phyloP scores from a whole-genome alignment of 1,284 basidiomycete species.

The Agaricales sp. region DNA sequence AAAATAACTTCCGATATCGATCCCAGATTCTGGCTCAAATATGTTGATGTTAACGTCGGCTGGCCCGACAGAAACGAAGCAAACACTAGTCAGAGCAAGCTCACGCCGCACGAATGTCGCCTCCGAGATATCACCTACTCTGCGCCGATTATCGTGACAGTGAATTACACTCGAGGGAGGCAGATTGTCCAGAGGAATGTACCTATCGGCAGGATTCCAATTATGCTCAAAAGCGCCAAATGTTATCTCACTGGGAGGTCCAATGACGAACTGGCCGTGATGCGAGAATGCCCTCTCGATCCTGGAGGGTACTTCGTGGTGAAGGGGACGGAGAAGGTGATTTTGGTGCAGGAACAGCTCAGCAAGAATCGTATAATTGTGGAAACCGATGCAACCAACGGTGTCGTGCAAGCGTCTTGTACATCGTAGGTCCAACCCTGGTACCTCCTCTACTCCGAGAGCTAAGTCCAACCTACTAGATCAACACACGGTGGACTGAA shows the following conservation, averaged over 20 bases:
- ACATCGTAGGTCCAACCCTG: constrained; percentile 65
- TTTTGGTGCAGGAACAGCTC: constrained; percentile 97
- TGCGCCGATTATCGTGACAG: constrained; percentile 90
- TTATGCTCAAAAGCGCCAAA: constrained; percentile 96
- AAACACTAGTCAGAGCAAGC: constrained; percentile 69
- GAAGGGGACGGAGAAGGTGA: constrained; percentile 99
- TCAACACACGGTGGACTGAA: constrained; percentile 97
- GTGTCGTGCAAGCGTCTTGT: constrained; percentile 91
- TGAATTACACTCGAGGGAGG: constrained; percentile 92
- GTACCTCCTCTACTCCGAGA: constrained; percentile 1
- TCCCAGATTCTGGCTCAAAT: constrained; percentile 95
- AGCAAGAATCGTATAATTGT: constrained; percentile 99
- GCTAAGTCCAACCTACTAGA: constrained; percentile 27
- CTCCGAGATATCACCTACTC: constrained; percentile 94
- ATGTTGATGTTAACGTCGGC: constrained; percentile 90
- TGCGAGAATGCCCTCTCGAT: constrained; percentile 97
- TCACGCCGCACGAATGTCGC: constrained; percentile 97
- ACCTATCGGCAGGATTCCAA: constrained; percentile 87
- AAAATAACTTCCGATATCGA: constrained; percentile 95
- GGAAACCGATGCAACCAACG: constrained; percentile 87
- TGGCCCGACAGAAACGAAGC: constrained; percentile 86
- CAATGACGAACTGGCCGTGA: constrained; percentile 78
- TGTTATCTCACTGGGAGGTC: constrained; percentile 78
- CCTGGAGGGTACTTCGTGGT: constrained; percentile 99
- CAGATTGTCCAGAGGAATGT: constrained; percentile 85